Percentiles rank a stretch among this genome's conserved stretches.
phyloP scores from a whole-genome alignment of 2,329 filamentous ascomycete genomes.

The Botrytis sinoallii region DNA sequence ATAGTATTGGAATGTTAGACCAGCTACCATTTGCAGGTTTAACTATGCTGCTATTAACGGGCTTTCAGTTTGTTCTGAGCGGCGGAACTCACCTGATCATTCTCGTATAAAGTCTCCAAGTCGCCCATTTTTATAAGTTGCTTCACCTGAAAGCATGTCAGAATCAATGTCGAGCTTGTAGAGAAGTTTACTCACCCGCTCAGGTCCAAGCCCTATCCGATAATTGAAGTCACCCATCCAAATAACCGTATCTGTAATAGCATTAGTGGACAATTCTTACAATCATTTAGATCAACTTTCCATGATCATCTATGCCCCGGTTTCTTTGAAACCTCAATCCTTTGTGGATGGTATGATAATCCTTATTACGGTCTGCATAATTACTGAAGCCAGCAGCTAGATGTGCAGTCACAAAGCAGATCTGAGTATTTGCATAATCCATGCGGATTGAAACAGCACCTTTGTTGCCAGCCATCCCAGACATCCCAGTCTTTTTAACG shows the following conservation, averaged over 20 bases:
- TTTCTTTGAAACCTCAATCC: conserved; percentile 90
- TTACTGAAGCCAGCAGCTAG: conserved; percentile 94
- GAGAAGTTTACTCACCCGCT: conserved; percentile 54
- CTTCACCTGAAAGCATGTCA: conserved; percentile 40
- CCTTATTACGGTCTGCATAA: conserved; percentile 91
- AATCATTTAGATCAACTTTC: conserved; percentile 40
- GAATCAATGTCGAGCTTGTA: neutral
- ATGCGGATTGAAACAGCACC: conserved; percentile 94
- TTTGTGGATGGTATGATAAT: conserved; percentile 68
- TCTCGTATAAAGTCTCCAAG: conserved; percentile 78
- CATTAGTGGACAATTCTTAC: conserved; percentile 27
- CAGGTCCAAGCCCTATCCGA: conserved; percentile 79
- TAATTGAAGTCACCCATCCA: conserved; percentile 99
- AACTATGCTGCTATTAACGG: conserved; percentile 48
- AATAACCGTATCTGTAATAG: conserved; percentile 63
- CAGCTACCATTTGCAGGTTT: conserved; percentile 94
- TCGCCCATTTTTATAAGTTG: conserved; percentile 70
- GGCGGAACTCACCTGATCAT: conserved; percentile 66
- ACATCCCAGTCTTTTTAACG: conserved; percentile 91
- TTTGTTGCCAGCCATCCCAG: conserved; percentile 97
- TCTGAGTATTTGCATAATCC: conserved; percentile 86
- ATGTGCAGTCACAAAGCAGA: conserved; percentile 96
- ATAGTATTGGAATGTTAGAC: conserved; percentile 85
- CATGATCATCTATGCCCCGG: conserved; percentile 86
- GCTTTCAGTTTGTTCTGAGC: neutral